Conservation (phyloP, 2,329 filamentous ascomycete species). For the Verticillium nubilum region DNA sequence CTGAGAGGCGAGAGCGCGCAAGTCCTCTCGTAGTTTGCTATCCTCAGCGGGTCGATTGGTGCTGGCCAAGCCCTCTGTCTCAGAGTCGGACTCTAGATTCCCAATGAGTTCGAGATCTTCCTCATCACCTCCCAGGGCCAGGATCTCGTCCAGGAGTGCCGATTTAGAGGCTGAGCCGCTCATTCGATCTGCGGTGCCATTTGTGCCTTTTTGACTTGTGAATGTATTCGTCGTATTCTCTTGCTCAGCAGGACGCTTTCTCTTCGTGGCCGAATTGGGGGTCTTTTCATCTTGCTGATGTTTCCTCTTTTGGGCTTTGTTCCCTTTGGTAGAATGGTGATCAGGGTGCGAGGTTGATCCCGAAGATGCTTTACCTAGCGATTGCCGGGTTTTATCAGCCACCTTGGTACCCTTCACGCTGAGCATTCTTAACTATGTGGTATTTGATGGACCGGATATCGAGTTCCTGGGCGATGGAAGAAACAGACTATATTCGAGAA, state of each 20-base stretch:
- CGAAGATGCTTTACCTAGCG: not conserved
- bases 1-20: constrained; percentile 10
- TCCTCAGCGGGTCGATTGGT: constrained; percentile 1
- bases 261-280: not conserved
- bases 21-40: constrained; percentile 5
- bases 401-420: not conserved
- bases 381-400: not conserved
- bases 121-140: constrained; percentile 60
- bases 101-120: constrained; percentile 57
- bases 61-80: constrained; percentile 20
- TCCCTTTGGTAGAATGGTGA: not conserved
- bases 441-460: not conserved
- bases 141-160: constrained; percentile 51
- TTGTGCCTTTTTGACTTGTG: constrained; percentile 8
- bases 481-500: no score
- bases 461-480: no score
- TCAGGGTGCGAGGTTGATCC: not conserved
- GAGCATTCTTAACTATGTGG: not conserved
- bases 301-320: constrained; percentile 3
- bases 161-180: not conserved
- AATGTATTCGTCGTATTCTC: constrained; percentile 48
- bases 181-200: not conserved
- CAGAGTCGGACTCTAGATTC: constrained; percentile 35
- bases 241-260: constrained; percentile 26
- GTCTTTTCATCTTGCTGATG: constrained; percentile 1